A percentile compares a stretch with the other conserved stretches of the same genome.
These are phyloP conservation scores for Arachis stenosperma DNA, from an alignment of 306 rosid genomes.

Conservation along the genomic window DNA sequence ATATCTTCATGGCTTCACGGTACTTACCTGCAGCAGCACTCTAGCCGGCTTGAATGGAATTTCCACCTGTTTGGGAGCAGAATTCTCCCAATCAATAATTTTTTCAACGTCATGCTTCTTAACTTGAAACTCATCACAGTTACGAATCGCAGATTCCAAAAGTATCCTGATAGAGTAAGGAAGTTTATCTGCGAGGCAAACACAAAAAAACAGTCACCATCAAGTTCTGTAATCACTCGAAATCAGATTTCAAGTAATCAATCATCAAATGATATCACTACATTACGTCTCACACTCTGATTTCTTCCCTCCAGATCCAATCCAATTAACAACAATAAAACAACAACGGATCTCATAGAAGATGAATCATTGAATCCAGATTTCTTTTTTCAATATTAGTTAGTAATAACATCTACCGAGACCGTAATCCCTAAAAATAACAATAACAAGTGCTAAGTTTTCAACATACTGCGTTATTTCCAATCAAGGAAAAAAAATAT, in stretches of 20 bases:
- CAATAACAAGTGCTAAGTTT: neutral
- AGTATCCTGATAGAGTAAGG: constrained; percentile 94
- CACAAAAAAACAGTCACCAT: constrained; percentile 30
- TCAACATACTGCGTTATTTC: constrained; percentile 28
- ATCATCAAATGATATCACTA: neutral
- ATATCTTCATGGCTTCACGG: neutral
- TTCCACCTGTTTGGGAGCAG: constrained; percentile 83
- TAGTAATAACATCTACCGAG: neutral
- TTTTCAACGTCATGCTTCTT: constrained; percentile 81
- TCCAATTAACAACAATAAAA: neutral
- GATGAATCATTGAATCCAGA: constrained; percentile 29
- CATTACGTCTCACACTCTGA: neutral
- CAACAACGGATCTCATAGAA: constrained; percentile 19
- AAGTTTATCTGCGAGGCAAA: constrained; percentile 63
- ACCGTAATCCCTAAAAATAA: neutral
- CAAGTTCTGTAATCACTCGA: neutral
- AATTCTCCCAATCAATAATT: constrained; percentile 89
- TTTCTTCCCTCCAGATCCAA: too few species aligned
- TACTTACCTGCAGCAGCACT: constrained; percentile 89
- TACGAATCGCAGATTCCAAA: constrained; percentile 94
- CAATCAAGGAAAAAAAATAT: neutral
- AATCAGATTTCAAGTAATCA: constrained; percentile 5
- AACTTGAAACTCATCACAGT: constrained; percentile 94
- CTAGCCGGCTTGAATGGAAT: constrained; percentile 98
- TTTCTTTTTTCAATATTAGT: neutral